A percentile compares a stretch with the other conserved stretches of the same genome.
Evolutionary conservation across 108 stramenopile genomes (phyloP).

Genomic region (Schizochytrium sp.): DNA sequence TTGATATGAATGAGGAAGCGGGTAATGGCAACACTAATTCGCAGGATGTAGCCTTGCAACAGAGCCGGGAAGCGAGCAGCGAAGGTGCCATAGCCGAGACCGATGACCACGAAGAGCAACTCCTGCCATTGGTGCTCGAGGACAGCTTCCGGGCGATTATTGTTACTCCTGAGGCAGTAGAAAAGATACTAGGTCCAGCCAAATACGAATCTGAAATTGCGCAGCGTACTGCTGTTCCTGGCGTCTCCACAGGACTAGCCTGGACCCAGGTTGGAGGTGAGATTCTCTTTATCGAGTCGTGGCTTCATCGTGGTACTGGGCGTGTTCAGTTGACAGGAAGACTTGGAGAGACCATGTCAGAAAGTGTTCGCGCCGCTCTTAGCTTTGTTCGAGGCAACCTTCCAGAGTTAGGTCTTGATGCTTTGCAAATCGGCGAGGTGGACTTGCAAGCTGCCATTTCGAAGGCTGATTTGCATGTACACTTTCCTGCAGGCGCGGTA

Average conservation of each 20-base stretch:
- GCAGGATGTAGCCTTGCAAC: not conserved
- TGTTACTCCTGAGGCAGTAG: slow-evolving; percentile 79
- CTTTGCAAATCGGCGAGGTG: not conserved
- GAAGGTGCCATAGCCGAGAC: not conserved
- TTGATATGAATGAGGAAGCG: slow-evolving; percentile 72
- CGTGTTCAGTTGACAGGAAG: slow-evolving; percentile 84
- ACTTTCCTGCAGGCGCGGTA: slow-evolving; percentile 97
- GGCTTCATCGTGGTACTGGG: slow-evolving; percentile 71
- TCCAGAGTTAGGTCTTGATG: slow-evolving; percentile 68
- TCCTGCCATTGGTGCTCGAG: not conserved
- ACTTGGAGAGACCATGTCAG: slow-evolving; percentile 92
- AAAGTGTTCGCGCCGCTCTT: slow-evolving; percentile 90
- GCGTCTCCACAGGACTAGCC: slow-evolving; percentile 95
- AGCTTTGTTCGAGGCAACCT: slow-evolving; percentile 89
- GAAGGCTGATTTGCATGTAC: slow-evolving; percentile 92
- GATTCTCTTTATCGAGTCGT: slow-evolving; percentile 93
- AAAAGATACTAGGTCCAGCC: slow-evolving; percentile 91
- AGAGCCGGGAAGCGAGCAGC: not conserved
- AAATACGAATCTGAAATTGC: slow-evolving; percentile 89
- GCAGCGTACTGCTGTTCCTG: slow-evolving; percentile 88
- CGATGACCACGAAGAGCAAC: slow-evolving; percentile 40
- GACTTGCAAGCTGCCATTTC: slow-evolving; percentile 61
- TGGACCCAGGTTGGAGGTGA: slow-evolving; percentile 97
- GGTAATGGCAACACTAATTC: not conserved
- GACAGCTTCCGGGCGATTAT: not conserved